These are phyloP conservation scores for Psophocarpus tetragonolobus DNA, from an alignment of 306 rosid genomes.

Conservation along the genomic window DNA sequence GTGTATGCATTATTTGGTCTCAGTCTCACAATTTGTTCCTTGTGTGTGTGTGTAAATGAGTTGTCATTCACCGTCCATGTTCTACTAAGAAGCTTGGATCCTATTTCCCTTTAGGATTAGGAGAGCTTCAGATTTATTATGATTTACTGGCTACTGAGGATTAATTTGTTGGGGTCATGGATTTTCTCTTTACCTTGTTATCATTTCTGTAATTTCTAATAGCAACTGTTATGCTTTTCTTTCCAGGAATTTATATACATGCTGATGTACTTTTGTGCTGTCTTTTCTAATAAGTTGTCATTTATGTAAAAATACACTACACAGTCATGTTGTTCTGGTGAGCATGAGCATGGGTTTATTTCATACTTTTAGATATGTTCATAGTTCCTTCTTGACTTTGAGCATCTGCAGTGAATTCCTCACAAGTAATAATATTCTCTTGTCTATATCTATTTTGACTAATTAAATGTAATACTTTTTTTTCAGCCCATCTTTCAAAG, in stretches of 20 bases:
- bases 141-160: conserved; percentile 7
- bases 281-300: conserved; percentile 23
- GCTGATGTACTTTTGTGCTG: conserved; percentile 25
- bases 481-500: conserved; percentile 98
- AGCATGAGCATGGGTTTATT: conserved; percentile 10
- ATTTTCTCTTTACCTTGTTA: background rate
- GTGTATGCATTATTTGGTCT: conserved; percentile 10
- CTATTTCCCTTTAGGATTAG: background rate
- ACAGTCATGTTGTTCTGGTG: conserved; percentile 3
- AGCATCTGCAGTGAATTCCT: conserved; percentile 29
- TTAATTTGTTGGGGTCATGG: conserved; percentile 2
- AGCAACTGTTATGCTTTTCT: conserved; percentile 5
- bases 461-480: conserved; percentile 37
- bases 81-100: conserved; percentile 8
- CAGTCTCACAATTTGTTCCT: conserved; percentile 6
- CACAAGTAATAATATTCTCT: conserved; percentile 29
- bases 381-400: conserved; percentile 31
- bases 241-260: conserved; percentile 31
- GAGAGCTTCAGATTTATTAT: background rate
- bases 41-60: background rate
- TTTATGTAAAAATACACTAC: conserved; percentile 18
- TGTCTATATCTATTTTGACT: conserved; percentile 38
- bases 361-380: conserved; percentile 4
- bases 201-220: conserved; percentile 9
- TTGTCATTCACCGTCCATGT: conserved; percentile 3